phyloP scores from a whole-genome alignment of 306 rosid genomes.

The Albizia julibrissin region DNA sequence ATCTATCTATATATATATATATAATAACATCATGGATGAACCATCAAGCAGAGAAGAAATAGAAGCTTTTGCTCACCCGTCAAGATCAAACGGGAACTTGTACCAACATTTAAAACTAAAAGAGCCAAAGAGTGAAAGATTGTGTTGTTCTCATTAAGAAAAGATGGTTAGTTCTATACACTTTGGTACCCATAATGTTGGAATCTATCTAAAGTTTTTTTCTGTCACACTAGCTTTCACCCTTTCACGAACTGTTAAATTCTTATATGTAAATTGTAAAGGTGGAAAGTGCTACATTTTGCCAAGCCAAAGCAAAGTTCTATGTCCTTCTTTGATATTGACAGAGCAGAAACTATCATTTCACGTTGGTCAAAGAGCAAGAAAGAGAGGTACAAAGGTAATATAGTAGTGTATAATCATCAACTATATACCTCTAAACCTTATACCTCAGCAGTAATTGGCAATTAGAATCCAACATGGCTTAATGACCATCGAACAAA shows the following conservation, averaged over 20 bases:
- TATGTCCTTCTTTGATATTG: conserved; percentile 82
- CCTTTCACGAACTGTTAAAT: background rate
- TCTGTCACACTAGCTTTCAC: too few relatives aligned
- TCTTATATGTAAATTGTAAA: conserved; percentile 24
- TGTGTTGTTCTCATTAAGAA: conserved; percentile 92
- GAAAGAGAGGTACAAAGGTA: conserved; percentile 86
- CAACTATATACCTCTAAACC: too few relatives aligned
- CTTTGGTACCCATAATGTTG: conserved; percentile 6
- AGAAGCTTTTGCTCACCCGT: conserved; percentile 30
- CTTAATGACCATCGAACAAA: too few relatives aligned
- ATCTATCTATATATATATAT: too few relatives aligned
- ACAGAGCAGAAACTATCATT: conserved; percentile 68
- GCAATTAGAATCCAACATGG: too few relatives aligned
- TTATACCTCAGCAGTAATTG: too few relatives aligned
- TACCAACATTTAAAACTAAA: conserved; percentile 31
- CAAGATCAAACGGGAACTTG: conserved; percentile 24
- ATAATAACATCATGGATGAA: conserved; percentile 42
- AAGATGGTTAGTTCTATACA: conserved; percentile 66
- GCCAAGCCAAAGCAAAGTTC: conserved; percentile 84
- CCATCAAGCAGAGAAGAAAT: conserved; percentile 35
- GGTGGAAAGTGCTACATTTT: conserved; percentile 90
- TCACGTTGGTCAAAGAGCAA: conserved; percentile 85
- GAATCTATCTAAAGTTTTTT: background rate
- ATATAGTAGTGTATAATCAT: background rate
- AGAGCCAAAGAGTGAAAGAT: conserved; percentile 44